Evolutionary conservation across 1,284 basidiomycete genomes (phyloP).

Genomic region (Ustanciosporium gigantosporum): DNA sequence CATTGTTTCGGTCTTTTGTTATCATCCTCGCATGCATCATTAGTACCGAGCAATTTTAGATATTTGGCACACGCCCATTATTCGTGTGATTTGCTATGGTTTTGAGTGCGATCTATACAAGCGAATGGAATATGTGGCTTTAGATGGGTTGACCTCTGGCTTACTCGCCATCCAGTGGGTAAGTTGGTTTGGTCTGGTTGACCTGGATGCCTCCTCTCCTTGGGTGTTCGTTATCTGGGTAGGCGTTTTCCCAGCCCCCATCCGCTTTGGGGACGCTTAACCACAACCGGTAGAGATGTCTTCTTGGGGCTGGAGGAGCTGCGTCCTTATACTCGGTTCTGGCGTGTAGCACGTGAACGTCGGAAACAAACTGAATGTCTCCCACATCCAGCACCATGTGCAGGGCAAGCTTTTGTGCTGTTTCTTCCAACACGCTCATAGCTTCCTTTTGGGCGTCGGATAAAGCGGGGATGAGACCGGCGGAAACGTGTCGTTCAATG

Average conservation of each 20-base stretch:
- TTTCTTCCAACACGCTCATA: constrained; percentile 63
- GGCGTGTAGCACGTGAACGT: constrained; percentile 62
- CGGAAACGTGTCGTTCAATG: constrained; percentile 56
- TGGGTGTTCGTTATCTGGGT: constrained; percentile 59
- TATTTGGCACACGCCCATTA: too few relatives aligned
- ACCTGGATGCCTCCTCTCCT: constrained; percentile 60
- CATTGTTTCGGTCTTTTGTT: too few relatives aligned
- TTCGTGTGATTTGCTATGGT: too few relatives aligned
- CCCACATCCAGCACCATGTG: constrained; percentile 64
- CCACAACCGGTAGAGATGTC: constrained; percentile 64
- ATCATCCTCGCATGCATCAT: too few relatives aligned
- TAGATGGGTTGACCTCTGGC: too few relatives aligned
- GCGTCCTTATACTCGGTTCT: constrained; percentile 63
- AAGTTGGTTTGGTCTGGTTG: constrained; percentile 59
- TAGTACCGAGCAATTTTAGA: too few relatives aligned
- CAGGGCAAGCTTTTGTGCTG: constrained; percentile 60
- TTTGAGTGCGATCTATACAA: too few relatives aligned
- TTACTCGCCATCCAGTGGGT: constrained; percentile 63
- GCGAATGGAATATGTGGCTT: too few relatives aligned
- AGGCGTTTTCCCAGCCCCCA: constrained; percentile 63
- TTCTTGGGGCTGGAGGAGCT: constrained; percentile 58
- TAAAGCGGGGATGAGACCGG: constrained; percentile 62
- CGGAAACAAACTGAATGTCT: constrained; percentile 51
- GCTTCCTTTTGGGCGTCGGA: constrained; percentile 60
- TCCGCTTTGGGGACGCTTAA: constrained; percentile 61